phyloP scores from a whole-genome alignment of 306 rosid genomes.

The cucumber (Cucumis sativus) region DNA sequence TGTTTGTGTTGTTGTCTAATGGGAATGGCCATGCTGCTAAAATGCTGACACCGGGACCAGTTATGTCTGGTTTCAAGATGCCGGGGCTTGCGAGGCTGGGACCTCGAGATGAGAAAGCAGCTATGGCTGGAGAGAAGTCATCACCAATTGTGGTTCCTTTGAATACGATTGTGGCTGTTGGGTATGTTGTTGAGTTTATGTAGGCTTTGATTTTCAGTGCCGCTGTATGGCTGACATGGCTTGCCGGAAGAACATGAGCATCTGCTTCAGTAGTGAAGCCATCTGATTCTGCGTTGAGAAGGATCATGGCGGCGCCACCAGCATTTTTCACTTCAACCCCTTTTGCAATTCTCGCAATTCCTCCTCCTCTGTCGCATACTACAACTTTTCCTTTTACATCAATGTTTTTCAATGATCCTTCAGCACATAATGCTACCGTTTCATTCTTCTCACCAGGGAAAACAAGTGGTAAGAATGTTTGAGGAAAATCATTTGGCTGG shows the following conservation, averaged over 20 bases:
- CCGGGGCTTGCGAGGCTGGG: constrained; percentile 7
- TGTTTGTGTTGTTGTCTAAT: constrained; percentile 3
- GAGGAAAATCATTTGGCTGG: constrained; percentile 9
- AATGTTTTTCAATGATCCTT: background rate
- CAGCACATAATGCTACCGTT: background rate
- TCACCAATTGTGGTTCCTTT: constrained; percentile 7
- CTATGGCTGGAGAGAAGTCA: background rate
- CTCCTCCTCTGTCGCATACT: constrained; percentile 13
- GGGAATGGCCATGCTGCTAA: constrained; percentile 17
- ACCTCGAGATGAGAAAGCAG: constrained; percentile 13
- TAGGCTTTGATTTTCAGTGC: constrained; percentile 4
- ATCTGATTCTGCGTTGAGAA: background rate
- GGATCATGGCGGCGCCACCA: constrained; percentile 13
- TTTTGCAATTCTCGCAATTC: constrained; percentile 7
- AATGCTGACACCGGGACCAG: constrained; percentile 12
- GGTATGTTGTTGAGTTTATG: constrained; percentile 5
- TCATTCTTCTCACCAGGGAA: constrained; percentile 4
- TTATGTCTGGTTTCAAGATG: constrained; percentile 9
- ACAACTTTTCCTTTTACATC: background rate
- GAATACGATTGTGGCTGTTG: constrained; percentile 1
- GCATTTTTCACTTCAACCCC: constrained; percentile 6
- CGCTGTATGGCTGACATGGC: background rate
- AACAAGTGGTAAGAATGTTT: constrained; percentile 3
- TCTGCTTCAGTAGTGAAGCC: constrained; percentile 3
- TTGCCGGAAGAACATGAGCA: constrained; percentile 13